phyloP scores from a whole-genome alignment of 2,329 filamentous ascomycete genomes.

The Cladosporium halotolerans region DNA sequence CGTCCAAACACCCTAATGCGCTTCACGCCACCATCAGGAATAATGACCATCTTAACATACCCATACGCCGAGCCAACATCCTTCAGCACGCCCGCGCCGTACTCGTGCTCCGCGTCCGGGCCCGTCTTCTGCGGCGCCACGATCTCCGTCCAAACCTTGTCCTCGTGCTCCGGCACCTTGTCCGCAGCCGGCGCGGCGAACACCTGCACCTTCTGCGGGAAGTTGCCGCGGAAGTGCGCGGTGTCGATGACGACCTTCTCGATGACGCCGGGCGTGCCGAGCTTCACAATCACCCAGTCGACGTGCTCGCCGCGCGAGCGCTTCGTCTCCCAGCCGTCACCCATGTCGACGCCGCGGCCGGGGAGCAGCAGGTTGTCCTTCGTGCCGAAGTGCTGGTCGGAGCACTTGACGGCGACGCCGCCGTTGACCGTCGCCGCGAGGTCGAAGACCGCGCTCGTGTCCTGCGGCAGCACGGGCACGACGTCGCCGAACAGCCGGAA shows the following conservation, averaged over 20 bases:
- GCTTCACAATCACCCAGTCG: constrained; percentile 73
- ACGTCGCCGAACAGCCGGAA: constrained; percentile 73
- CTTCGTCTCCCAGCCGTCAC: constrained; percentile 81
- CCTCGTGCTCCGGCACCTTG: constrained; percentile 50
- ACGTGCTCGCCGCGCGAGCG: constrained; percentile 67
- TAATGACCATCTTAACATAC: constrained; percentile 85
- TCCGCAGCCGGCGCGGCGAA: constrained; percentile 51
- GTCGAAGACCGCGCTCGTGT: constrained; percentile 62
- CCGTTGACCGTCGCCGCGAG: constrained; percentile 74
- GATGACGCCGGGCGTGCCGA: constrained; percentile 61
- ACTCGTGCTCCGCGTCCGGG: constrained; percentile 67
- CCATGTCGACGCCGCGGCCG: constrained; percentile 75
- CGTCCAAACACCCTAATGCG: constrained; percentile 70
- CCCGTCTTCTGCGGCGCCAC: constrained; percentile 62
- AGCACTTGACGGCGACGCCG: constrained; percentile 67
- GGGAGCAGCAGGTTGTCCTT: constrained; percentile 76
- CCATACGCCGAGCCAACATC: constrained; percentile 58
- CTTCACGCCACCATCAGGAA: constrained; percentile 91
- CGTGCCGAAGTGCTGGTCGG: constrained; percentile 77
- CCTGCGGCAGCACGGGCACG: constrained; percentile 66
- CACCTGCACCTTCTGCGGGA: constrained; percentile 68
- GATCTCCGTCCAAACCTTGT: constrained; percentile 61
- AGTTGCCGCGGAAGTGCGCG: constrained; percentile 78
- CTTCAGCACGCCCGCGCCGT: constrained; percentile 38
- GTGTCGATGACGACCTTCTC: constrained; percentile 70